Conservation (phyloP, 2,329 filamentous ascomycete species). For the Trematosphaeria pertusa region DNA sequence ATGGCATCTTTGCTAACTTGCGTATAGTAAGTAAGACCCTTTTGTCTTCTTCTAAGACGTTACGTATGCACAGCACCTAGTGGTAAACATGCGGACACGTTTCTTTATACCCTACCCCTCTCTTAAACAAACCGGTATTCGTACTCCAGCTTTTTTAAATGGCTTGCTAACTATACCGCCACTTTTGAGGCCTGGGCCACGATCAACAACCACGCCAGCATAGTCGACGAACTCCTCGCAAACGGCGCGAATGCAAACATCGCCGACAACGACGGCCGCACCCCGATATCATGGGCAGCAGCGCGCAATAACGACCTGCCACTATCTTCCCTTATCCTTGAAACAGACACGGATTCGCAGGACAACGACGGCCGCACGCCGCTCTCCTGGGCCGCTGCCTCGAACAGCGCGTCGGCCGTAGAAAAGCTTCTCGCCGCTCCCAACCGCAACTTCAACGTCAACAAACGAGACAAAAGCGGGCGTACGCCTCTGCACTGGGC, state of each 20-base stretch:
- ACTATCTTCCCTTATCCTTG: not conserved
- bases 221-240: not conserved
- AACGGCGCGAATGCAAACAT: not conserved
- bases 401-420: not conserved
- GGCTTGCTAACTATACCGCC: too few relatives aligned
- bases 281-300: not conserved
- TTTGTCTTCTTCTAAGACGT: too few relatives aligned
- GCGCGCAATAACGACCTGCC: not conserved
- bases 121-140: too few relatives aligned
- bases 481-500: not conserved
- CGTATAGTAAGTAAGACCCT: too few relatives aligned
- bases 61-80: too few relatives aligned
- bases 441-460: not conserved
- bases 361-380: not conserved
- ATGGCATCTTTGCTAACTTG: too few relatives aligned
- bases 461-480: not conserved
- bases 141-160: too few relatives aligned
- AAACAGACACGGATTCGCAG: not conserved
- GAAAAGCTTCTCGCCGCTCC: not conserved
- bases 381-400: not conserved
- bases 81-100: too few relatives aligned
- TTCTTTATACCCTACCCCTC: too few relatives aligned
- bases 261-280: not conserved
- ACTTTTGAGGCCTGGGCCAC: too few relatives aligned
- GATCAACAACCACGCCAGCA: not conserved